Evolutionary conservation across 306 rosid genomes (phyloP).

Genomic region (Pyrus betulifolia): DNA sequence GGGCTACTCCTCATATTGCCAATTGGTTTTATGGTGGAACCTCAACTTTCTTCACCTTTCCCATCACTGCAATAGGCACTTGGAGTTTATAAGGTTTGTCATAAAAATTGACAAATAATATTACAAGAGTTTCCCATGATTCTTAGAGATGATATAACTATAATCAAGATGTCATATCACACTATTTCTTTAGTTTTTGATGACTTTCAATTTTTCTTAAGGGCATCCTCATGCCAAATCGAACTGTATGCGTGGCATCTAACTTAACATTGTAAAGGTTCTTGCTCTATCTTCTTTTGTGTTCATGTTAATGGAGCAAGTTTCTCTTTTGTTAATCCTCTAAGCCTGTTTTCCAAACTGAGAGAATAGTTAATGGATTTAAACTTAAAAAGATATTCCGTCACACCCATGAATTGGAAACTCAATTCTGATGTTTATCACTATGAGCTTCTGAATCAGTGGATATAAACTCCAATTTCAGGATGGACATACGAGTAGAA

Average conservation of each 20-base stretch:
- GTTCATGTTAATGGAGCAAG: not conserved
- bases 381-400: not conserved
- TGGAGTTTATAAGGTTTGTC: not conserved
- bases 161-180: not conserved
- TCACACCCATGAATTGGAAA: not conserved
- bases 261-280: not conserved
- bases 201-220: not conserved
- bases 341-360: not conserved
- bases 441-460: not conserved
- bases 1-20: too few relatives aligned
- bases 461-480: not conserved
- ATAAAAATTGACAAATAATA: not conserved
- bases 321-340: not conserved
- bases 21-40: too few relatives aligned
- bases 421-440: not conserved
- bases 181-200: not conserved
- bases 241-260: not conserved
- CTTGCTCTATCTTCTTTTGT: not conserved
- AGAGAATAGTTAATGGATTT: not conserved
- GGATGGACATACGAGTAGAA: not conserved
- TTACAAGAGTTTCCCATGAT: not conserved
- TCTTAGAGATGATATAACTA: not conserved
- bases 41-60: not conserved
- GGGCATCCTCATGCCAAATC: not conserved
- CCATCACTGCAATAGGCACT: not conserved